Percentiles rank a stretch among this genome's conserved stretches.
These are phyloP conservation scores for Verticillium klebahnii DNA, from an alignment of 2,329 filamentous ascomycete species.

Conservation along the genomic window DNA sequence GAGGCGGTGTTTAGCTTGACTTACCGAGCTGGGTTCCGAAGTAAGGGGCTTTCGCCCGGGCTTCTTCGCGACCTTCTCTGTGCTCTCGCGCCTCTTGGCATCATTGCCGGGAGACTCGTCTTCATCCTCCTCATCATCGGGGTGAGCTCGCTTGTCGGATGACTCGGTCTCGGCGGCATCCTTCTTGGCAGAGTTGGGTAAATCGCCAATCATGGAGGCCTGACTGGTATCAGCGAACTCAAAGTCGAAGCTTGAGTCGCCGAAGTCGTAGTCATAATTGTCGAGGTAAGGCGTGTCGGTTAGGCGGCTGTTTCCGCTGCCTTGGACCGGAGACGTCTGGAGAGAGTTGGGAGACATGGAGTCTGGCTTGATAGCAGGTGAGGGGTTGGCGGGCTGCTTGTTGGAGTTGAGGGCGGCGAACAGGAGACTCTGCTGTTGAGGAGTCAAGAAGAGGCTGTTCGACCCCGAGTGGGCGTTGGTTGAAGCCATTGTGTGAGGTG, in stretches of 20 bases:
- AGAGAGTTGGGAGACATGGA: constrained; percentile 45
- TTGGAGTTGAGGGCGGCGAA: constrained; percentile 75
- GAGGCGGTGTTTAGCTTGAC: constrained; percentile 24
- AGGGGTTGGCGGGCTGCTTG: constrained; percentile 32
- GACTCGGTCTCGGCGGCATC: constrained; percentile 56
- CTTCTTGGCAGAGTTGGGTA: constrained; percentile 55
- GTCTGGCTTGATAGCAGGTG: constrained; percentile 29
- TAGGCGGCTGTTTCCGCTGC: constrained; percentile 31
- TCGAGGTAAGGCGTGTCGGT: constrained; percentile 81
- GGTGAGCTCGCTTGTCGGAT: constrained; percentile 68
- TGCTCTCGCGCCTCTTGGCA: constrained; percentile 72
- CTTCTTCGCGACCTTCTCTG: constrained; percentile 88
- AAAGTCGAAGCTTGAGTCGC: constrained; percentile 75
- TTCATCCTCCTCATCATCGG: constrained; percentile 65
- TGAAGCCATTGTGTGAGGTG: constrained; percentile 41
- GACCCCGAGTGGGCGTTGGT: constrained; percentile 35
- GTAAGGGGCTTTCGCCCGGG: constrained; percentile 93
- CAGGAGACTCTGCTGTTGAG: constrained; percentile 71
- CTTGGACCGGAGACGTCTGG: constrained; percentile 42
- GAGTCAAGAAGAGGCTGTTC: constrained; percentile 64
- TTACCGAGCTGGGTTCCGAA: constrained; percentile 90
- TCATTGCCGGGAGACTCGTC: constrained; percentile 42
- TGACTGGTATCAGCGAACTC: constrained; percentile 45
- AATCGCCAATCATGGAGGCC: constrained; percentile 69
- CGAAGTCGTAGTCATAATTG: constrained; percentile 69